Evolutionary conservation across 192 early-diverging fungal species (phyloP), one percentile per base, ranked within the genome.

Genomic region (Podila verticillata): DNA sequence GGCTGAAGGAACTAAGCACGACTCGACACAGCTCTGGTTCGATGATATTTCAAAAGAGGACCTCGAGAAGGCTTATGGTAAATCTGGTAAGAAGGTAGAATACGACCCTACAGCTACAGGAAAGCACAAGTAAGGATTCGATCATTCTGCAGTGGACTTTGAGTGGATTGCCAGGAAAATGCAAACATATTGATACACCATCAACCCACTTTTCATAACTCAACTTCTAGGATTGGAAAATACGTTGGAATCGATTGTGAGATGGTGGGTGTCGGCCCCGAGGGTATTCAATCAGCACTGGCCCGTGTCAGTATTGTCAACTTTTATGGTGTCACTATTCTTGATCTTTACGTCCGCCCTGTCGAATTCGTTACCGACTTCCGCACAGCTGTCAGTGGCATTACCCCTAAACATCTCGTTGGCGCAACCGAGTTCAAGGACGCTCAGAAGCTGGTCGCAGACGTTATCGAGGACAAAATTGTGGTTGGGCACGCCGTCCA

Each of bases 171-270:
- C 39, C 39, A 15, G 39, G 1, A 15, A 17, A 1, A 10, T 12
- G 1, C 39, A 44, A 44, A 15, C 17, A 4, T 15, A 4, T 15
- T 44, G 39, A 44, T 2, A 44, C 12, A 44, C 2, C 0, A 44
- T 2, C 15, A 44, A 17, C 39, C 39, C 39, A 44, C 39, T 13
- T 3, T 0, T 44, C 15, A 15, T 44, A 15, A 44, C 12, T 44
- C 13, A 0, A 44, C 10, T 65, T 39, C 0, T 72, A 81, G 77
- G 66, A 75, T 82, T 73, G 98, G 98, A 49, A 96, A 95, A 74
- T 99, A 91, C 77, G 70, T 99, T 6, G 96, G 92, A 10, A 95
- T 99, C 12, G 98, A 99, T 90, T 99, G 98, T 83, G 98, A 99
- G 84, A 99, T 98, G 97, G 97, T 99, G 29, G 97, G 98, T 35